Evolutionary conservation across 176 grass and related monocot species (phyloP), one percentile per base, ranked within the genome.

Genomic region (Eragrostis curvula): DNA sequence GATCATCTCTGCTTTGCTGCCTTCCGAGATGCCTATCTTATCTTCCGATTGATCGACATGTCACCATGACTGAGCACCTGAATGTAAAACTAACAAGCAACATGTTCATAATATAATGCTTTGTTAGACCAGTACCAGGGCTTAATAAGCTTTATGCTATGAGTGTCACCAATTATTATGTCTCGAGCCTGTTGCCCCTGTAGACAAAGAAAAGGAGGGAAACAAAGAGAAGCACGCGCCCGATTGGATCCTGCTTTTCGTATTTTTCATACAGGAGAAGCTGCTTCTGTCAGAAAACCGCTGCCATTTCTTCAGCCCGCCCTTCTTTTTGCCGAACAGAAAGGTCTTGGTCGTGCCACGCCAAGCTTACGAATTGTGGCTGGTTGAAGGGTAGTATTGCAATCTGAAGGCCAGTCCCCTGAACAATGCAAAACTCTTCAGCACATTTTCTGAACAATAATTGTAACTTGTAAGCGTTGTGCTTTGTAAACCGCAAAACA

Each of bases 251-350:
- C 56, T 85, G n/a, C 71, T 66, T 47, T 71, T 75, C 17, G 12
- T 67, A 41, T 11, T 61, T 68, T 68, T 21, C 82, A 85, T 76
- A 77, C 70, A 17, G 55, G 56, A 85, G 87, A 70, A 64, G 71
- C 63, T 64, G 77, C 78, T 47, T 15, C 45, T 24, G 66, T 20
- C 71, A 66, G 66, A 65, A 85, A 89, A 89, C 71, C 53, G 57
- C 71, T 45, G 27, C 83, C 20, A 41, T 70, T 85, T 80, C 63
- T 81, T 80, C 68, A 68, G 56, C 64, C 83, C 45, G 88, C 78
- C 66, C 83, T 44, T 66, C 47, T 56, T 89, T 78, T 89, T 78
- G 32, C 28, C 44, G 43, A 44, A 63, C 21, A 70, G 64, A 77
- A 60, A 27, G n/a, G 13, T 59, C 56, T 25, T 43, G 66, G 57